Evolutionary conservation across 2,329 filamentous ascomycete species (phyloP), one percentile per base, ranked within the genome.

Genomic region (Purpureocillium lavendulum): DNA sequence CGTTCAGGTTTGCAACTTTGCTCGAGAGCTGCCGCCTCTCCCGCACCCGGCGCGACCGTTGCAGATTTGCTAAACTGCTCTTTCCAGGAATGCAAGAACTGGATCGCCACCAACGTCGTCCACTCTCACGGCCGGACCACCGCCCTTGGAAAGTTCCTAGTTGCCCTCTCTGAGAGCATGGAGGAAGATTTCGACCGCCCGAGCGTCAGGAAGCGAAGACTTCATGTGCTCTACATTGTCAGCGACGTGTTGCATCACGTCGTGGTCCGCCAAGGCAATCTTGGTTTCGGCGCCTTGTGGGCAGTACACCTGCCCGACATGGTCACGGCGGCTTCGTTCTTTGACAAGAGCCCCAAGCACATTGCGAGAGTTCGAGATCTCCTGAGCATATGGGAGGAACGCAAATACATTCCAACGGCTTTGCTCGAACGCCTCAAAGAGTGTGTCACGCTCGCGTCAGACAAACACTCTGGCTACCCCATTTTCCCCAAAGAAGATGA

Each of bases 21-120:
- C 50, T 55, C 47, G 45, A 47, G 45, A 50, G 17, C 26, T 8
- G 21, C 40, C 16, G 15, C 16, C 33, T 43, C 41, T 45, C 36
- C 33, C 24, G 35, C 16, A 4, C 24, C 11, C 35, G 26, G 12
- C 7, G 7, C 6, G 26, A 32, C 33, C 43, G 21, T 40, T 34
- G 42, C 38, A 31, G 33, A 35, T 39, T 40, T 39, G 40, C 46
- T 50, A 47, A 49, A 47, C 35, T 52, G 52, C 42, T 51, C 43
- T 43, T 43, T 45, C 49, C 44, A 94, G 88, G 84, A 78, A 71
- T 89, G 85, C 75, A 94, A 89, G 75, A 71, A 76, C 64, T 94
- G 87, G 87, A 82, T 90, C 54, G 64, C 88, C 56, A 73, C 74
- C 52, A 77, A 87, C 66, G 69, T 90, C 56, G 70, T 77, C 51